Conservation (phyloP, 2,329 filamentous ascomycete species). For the Lecanosticta acicola region DNA sequence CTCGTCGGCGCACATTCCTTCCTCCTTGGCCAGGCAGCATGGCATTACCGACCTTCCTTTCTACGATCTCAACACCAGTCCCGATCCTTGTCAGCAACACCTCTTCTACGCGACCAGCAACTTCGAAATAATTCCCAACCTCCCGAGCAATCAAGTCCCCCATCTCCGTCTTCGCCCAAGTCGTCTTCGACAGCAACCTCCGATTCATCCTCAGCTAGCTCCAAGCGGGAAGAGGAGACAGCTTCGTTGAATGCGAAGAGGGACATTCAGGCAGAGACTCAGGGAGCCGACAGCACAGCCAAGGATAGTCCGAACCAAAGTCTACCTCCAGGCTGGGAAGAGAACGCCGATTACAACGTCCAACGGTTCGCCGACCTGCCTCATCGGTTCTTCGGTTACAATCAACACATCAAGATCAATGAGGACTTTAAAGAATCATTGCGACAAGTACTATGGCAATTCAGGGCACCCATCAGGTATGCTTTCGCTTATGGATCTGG, state of each 20-base stretch:
- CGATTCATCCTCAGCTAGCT: conserved; percentile 1
- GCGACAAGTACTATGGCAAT: conserved; percentile 81
- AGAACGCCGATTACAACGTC: conserved; percentile 65
- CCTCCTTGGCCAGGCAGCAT: conserved; percentile 30
- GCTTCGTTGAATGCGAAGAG: conserved; percentile 10
- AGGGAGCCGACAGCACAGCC: conserved; percentile 16
- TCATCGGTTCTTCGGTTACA: conserved; percentile 78
- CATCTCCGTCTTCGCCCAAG: conserved; percentile 3
- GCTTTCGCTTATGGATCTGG: conserved; percentile 97
- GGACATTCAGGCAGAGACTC: conserved; percentile 9
- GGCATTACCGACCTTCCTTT: conserved; percentile 28
- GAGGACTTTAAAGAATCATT: conserved; percentile 90
- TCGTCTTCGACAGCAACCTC: conserved; percentile 9
- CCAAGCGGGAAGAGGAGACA: conserved; percentile 8
- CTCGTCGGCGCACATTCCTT: conserved; percentile 32
- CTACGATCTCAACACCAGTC: conserved; percentile 16
- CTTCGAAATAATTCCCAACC: conserved; percentile 7
- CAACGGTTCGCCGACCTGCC: conserved; percentile 67
- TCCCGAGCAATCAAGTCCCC: conserved; percentile 1
- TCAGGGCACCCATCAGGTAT: conserved; percentile 88
- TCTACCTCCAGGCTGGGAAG: conserved; percentile 62
- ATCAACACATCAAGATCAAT: conserved; percentile 94
- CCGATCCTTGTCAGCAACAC: conserved; percentile 20
- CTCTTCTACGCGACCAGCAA: conserved; percentile 17
- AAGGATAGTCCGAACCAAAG: conserved; percentile 26